A percentile compares a stretch with the other conserved stretches of the same genome.
phyloP scores from a whole-genome alignment of 2,329 filamentous ascomycete species.

The Phialophora tarda region DNA sequence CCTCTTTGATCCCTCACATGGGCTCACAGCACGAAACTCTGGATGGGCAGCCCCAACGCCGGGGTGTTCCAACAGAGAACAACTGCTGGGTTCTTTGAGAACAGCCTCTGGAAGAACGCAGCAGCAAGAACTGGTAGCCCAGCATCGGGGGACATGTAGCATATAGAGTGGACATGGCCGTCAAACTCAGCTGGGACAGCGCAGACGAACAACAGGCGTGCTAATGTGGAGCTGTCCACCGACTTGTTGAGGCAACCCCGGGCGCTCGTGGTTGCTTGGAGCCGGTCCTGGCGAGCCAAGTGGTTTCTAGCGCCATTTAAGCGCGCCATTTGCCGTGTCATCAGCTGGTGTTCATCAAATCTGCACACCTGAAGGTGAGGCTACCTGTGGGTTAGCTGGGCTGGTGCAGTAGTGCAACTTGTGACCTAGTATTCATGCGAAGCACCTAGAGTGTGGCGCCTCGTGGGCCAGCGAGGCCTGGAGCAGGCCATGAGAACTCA shows the following conservation, averaged over 20 bases:
- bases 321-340: not conserved
- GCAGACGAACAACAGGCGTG: not conserved
- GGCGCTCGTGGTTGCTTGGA: not conserved
- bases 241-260: not conserved
- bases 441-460: not conserved
- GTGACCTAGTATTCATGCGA: not conserved
- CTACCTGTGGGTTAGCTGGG: not conserved
- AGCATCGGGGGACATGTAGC: not conserved
- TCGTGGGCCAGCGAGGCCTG: not conserved
- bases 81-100: no score
- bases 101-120: not conserved
- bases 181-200: not conserved
- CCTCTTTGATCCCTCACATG: not conserved
- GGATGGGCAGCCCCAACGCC: not conserved
- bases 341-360: not conserved
- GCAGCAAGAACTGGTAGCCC: not conserved
- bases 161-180: not conserved
- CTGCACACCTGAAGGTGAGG: not conserved
- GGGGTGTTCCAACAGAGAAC: not conserved
- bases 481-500: not conserved
- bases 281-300: not conserved
- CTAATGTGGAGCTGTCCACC: not conserved
- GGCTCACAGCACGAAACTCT: slow-evolving; percentile 2
- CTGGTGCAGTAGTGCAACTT: not conserved
- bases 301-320: not conserved